phyloP scores from a whole-genome alignment of 345 rosid genomes.

The Dovyalis caffra region DNA sequence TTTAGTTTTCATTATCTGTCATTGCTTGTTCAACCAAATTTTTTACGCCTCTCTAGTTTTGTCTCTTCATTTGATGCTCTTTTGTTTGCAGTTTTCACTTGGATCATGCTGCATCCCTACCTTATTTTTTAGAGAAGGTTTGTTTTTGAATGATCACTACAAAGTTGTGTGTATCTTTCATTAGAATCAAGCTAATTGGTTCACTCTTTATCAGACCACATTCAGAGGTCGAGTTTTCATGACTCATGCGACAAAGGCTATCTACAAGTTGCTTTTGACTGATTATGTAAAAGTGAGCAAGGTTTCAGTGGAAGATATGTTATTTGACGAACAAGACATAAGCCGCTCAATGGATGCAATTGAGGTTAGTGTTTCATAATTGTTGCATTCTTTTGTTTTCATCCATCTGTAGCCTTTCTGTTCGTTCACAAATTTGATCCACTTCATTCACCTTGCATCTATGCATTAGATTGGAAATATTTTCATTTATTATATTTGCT shows the following conservation, averaged over 20 bases:
- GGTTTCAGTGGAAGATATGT: too few relatives aligned
- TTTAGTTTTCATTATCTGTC: neutral
- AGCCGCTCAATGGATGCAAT: slow-evolving; percentile 91
- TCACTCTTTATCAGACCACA: slow-evolving; percentile 55
- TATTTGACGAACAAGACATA: slow-evolving; percentile 88
- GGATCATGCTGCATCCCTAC: slow-evolving; percentile 98
- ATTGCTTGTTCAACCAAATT: neutral
- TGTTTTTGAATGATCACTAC: slow-evolving; percentile 10
- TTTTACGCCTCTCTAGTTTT: neutral
- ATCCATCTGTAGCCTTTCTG: neutral
- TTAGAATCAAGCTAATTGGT: slow-evolving; percentile 4
- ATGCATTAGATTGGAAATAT: too few relatives aligned
- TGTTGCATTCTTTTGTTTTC: neutral
- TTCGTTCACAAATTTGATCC: too few relatives aligned
- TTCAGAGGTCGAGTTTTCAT: slow-evolving; percentile 88
- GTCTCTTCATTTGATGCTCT: neutral
- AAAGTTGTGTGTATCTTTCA: neutral
- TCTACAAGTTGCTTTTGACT: slow-evolving; percentile 78
- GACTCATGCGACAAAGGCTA: slow-evolving; percentile 98
- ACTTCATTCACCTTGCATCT: too few relatives aligned
- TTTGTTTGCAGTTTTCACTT: slow-evolving; percentile 83
- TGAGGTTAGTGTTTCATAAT: slow-evolving; percentile 45
- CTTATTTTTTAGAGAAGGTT: slow-evolving; percentile 95
- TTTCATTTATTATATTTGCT: neutral
- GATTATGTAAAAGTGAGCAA: slow-evolving; percentile 99